Base-by-base conservation (phyloP, 306 rosid genomes). In the Geum urbanum region DNA sequence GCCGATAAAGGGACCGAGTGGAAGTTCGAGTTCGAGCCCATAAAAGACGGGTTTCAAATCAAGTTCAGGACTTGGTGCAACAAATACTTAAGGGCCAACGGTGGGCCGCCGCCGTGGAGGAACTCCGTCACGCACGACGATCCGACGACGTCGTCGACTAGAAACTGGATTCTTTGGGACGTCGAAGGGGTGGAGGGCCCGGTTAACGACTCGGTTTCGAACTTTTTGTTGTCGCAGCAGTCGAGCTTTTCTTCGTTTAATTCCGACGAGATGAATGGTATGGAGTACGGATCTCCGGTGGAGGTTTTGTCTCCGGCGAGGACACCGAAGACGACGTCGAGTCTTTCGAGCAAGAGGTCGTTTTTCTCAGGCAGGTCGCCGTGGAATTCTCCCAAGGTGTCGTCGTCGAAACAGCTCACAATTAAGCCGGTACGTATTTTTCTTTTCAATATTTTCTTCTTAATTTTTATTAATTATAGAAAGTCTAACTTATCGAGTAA, bases 101-200 rank as follows among this genome's bases (percentile, higher is more conserved):
- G 98, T 0, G 92, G 94, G 1, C 80, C 87, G 1, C 97, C 90
- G 14, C 95, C 98, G 58, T 94, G 98, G 98, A 71, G 98, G 22
- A 94, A 87, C 60, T 75, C 91, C 9, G 60, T 94, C 0, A 88
- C 98, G 5, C 87, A 82, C 51, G 97, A 87, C 35, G 88, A 88
- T 0, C 91, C 89, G 0, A 40, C 59, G 32, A 72, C 72, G 9
- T 55, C 84, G 1, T 66, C 87, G 0, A 88, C 96, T 0, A 53
- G 61, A 82, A 84, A 81, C 48, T 88, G 90, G 89, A 65, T 87
- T 55, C 65, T 94, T 11, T 94, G 96, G 96, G 92, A 90, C 6
- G 87, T 90, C 3, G 85, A 76, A 45, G 66, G 46, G 0, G 85
- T 74, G 20, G 77, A 85, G 51, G 67, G 63, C 8, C 55, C 62